Base-by-base conservation (phyloP, 2,329 filamentous ascomycete genomes). In the Fusarium sororula region DNA sequence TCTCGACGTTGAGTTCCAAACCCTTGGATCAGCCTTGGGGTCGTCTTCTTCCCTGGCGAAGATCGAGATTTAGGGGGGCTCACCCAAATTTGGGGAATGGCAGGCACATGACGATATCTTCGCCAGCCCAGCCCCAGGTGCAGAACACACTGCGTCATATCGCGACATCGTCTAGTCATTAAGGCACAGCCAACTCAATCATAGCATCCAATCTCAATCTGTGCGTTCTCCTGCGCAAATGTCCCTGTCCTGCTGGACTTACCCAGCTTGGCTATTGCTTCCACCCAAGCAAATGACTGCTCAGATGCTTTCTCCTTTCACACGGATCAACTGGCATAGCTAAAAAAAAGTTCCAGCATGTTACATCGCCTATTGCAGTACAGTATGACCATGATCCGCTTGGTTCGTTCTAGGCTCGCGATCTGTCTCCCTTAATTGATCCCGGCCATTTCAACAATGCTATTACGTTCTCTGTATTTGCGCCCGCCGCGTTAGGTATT, bases 51-150 rank as follows among this genome's bases (percentile, higher is more conserved):
- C 68, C 71, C 66, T 69, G 57, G 12, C 59, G 44, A 59, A 48
- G 63, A 75, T 74, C 72, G 72, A 74, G 72, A 74, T 74, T 74
- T 57, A 35, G 35, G 50, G 53, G 28, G 60, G 35, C 44, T 56
- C 55, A 37, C 42, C 37, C 39, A 70, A 57, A 42, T 42, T 62
- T 37, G 51, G 56, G 47, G 51, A 73, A 70, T 48, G 35, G 65
- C 68, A 63, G 71, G 66, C 60, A 66, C 59, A 65, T 65, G 64
- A 68, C 48, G 44, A 48, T 48, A 32, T 28, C 42, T 45, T 41
- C 37, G 37, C 20, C 32, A n/a, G 30, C n/a, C 42, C 32, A 51
- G 35, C 39, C 54, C n/a, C 41, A 56, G 50, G 30, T 26, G 57
- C 24, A 39, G 30, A 37, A 60, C n/a, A 47, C 38, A 37, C 28